Evolutionary conservation across 2,329 filamentous ascomycete genomes (phyloP).

Genomic region (Sclerotinia trifoliorum): DNA sequence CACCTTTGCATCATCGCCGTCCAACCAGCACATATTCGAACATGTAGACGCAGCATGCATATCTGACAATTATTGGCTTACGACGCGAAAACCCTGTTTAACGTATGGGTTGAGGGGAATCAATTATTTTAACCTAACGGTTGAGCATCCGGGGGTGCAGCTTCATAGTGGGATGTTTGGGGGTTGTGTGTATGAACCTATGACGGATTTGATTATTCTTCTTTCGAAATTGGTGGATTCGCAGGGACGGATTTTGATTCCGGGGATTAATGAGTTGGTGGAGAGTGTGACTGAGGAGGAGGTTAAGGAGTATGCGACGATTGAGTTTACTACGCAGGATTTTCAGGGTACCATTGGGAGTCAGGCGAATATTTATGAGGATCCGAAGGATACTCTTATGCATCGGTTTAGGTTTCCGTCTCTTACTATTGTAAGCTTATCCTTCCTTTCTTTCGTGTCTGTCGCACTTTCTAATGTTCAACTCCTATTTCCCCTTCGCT

Average conservation of each 20-base stretch:
- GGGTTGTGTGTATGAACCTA: constrained; percentile 11
- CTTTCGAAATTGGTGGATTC: constrained; percentile 15
- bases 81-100: constrained; percentile 9
- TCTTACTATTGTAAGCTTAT: background rate
- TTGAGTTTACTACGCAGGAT: constrained; percentile 12
- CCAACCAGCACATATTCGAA: background rate
- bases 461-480: background rate
- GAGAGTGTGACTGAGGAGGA: background rate
- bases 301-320: background rate
- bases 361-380: background rate
- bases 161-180: constrained; percentile 19
- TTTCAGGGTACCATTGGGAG: constrained; percentile 9
- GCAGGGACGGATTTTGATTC: constrained; percentile 9
- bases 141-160: background rate
- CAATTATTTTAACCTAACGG: constrained; percentile 12
- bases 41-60: constrained; percentile 13
- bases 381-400: constrained; percentile 11
- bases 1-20: background rate
- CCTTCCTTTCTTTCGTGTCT: background rate
- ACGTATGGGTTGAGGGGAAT: constrained; percentile 16
- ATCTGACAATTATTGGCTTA: constrained; percentile 20
- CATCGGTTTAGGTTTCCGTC: constrained; percentile 10
- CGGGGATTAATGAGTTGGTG: background rate
- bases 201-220: constrained; percentile 10
- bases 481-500: too few relatives aligned